These are phyloP conservation scores for Draba incana DNA, from an alignment of 345 rosid species.

Conservation along the genomic window DNA sequence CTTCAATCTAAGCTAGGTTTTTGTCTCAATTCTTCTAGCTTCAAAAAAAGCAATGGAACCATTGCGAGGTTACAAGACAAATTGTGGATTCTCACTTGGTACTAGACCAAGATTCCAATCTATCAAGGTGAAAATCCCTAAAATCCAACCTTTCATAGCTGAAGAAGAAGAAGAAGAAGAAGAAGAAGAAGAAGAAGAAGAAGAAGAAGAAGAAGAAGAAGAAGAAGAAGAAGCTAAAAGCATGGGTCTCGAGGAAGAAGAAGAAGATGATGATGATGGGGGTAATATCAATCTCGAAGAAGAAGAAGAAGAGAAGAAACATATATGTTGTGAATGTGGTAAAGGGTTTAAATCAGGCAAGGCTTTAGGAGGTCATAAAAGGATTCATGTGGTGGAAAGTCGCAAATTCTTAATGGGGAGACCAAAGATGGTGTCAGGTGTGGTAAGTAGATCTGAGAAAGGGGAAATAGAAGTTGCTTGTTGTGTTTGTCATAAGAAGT, in stretches of 20 bases:
- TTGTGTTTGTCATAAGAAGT: constrained; percentile 44
- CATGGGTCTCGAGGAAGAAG: background rate
- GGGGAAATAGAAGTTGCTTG: constrained; percentile 35
- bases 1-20: constrained; percentile 23
- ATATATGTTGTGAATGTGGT: constrained; percentile 45
- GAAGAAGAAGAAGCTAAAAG: background rate
- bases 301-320: constrained; percentile 36
- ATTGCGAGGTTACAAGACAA: constrained; percentile 5
- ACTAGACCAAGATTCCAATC: constrained; percentile 31
- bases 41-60: constrained; percentile 24
- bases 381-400: constrained; percentile 43
- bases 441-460: constrained; percentile 41
- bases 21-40: constrained; percentile 28
- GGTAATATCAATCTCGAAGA: constrained; percentile 25
- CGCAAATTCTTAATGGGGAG: constrained; percentile 20
- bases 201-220: background rate
- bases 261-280: constrained; percentile 28
- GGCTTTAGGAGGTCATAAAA: constrained; percentile 59
- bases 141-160: constrained; percentile 22
- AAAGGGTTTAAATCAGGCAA: constrained; percentile 53
- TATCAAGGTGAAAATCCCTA: constrained; percentile 32
- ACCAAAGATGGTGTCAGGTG: constrained; percentile 34
- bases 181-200: constrained; percentile 15
- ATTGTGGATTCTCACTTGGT: constrained; percentile 31
- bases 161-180: constrained; percentile 1